Conservation (phyloP, 106 monocot species). For the Platanthera zijinensis region DNA sequence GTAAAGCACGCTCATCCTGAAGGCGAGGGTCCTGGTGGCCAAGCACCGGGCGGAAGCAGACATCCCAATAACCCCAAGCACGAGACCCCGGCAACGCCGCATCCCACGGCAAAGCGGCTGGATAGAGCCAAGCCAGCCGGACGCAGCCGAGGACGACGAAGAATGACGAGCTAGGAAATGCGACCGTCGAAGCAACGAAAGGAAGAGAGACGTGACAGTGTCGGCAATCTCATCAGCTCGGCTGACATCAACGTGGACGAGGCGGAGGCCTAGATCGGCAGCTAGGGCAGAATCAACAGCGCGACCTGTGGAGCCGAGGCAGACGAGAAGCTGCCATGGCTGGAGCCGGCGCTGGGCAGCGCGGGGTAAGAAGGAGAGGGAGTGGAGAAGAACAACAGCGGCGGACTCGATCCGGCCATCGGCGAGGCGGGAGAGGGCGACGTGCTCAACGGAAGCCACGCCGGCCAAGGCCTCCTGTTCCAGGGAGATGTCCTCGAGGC, state of each 20-base stretch:
- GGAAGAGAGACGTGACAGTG: slow-evolving; percentile 84
- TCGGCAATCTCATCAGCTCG: slow-evolving; percentile 90
- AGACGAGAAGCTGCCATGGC: slow-evolving; percentile 78
- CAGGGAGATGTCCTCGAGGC: slow-evolving; percentile 68
- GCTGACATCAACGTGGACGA: slow-evolving; percentile 72
- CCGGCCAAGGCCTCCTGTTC: slow-evolving; percentile 59
- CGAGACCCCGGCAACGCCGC: slow-evolving; percentile 83
- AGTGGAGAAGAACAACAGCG: slow-evolving; percentile 61
- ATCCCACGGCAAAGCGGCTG: slow-evolving; percentile 85
- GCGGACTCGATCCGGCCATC: slow-evolving; percentile 69
- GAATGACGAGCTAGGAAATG: slow-evolving; percentile 62
- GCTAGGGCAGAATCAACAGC: slow-evolving; percentile 75
- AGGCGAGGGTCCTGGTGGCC: slow-evolving; percentile 76
- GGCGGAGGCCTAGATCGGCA: slow-evolving; percentile 73
- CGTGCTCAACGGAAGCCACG: slow-evolving; percentile 71
- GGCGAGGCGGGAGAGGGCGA: slow-evolving; percentile 54
- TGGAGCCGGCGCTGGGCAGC: slow-evolving; percentile 84
- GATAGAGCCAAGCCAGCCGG: slow-evolving; percentile 77
- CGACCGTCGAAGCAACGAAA: slow-evolving; percentile 66
- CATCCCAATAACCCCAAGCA: slow-evolving; percentile 75
- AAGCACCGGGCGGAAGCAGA: slow-evolving; percentile 71
- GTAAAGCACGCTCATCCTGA: slow-evolving; percentile 88
- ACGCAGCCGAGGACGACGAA: slow-evolving; percentile 49
- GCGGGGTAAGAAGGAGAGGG: slow-evolving; percentile 84
- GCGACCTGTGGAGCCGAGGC: slow-evolving; percentile 86